A percentile compares a stretch with the other conserved stretches of the same genome.
phyloP scores from a whole-genome alignment of 805 yeast species.

The Candida peoriensis region DNA sequence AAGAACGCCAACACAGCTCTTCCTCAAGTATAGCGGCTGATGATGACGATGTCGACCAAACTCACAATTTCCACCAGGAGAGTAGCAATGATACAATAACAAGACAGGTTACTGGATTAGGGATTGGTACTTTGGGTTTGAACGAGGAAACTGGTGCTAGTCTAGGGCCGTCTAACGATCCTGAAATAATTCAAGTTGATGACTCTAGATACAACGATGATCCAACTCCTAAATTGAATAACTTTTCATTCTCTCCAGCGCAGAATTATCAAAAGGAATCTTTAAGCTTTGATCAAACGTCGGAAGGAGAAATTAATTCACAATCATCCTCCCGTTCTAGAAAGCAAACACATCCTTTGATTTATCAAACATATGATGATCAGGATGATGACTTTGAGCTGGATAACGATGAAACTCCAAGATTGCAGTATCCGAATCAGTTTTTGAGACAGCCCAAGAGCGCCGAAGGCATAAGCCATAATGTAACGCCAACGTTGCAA shows the following conservation, averaged over 20 bases:
- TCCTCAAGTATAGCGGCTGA: background rate
- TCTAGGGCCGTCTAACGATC: too few relatives aligned
- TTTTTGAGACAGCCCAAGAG: background rate
- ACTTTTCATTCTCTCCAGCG: conserved; percentile 2
- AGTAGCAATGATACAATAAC: background rate
- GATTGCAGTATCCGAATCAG: background rate
- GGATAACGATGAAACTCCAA: conserved; percentile 11
- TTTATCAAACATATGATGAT: too few relatives aligned
- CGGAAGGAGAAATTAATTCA: too few relatives aligned
- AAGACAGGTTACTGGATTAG: conserved; percentile 9
- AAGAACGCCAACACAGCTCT: background rate
- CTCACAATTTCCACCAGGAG: background rate
- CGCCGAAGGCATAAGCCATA: conserved; percentile 8
- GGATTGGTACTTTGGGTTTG: conserved; percentile 12
- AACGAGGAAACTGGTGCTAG: background rate
- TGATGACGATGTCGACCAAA: too few relatives aligned
- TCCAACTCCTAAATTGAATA: conserved; percentile 17
- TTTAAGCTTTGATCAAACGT: too few relatives aligned
- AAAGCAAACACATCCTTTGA: background rate
- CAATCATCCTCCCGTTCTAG: background rate
- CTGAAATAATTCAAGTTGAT: too few relatives aligned
- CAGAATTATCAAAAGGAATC: conserved; percentile 1
- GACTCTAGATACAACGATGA: conserved; percentile 16
- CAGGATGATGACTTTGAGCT: background rate
- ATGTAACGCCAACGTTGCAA: conserved; percentile 16